phyloP scores from a whole-genome alignment of 192 early-diverging fungal genomes.

The Dissophora ornata region DNA sequence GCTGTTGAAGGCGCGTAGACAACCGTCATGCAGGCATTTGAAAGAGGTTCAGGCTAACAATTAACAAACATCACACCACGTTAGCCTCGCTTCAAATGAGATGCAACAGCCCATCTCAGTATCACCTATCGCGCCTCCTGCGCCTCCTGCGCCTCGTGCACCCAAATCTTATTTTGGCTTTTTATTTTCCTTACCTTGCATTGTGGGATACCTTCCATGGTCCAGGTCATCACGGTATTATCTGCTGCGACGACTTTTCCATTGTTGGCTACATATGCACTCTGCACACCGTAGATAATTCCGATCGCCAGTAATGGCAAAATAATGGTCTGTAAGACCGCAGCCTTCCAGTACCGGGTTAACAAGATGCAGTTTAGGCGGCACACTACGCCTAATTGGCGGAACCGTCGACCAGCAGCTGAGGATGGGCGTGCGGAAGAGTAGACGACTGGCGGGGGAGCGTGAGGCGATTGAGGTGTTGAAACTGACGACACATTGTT shows the following conservation, averaged over 20 bases:
- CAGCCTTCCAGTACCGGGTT: conserved; percentile 39
- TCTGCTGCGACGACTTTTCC: conserved; percentile 15
- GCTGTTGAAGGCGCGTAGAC: conserved; percentile 30
- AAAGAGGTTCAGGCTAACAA: conserved; percentile 30
- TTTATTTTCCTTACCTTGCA: conserved; percentile 32
- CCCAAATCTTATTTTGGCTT: too few relatives aligned
- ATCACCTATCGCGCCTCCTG: too few relatives aligned
- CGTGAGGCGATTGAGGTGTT: background rate
- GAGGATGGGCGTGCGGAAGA: conserved; percentile 32
- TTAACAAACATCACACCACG: background rate
- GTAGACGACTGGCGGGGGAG: conserved; percentile 18
- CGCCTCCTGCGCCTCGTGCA: too few relatives aligned
- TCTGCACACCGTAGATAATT: conserved; percentile 23
- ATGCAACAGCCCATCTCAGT: too few relatives aligned
- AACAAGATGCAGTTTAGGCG: conserved; percentile 33
- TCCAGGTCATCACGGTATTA: conserved; percentile 22
- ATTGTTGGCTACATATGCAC: conserved; percentile 11
- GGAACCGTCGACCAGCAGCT: conserved; percentile 10
- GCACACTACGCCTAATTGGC: conserved; percentile 35
- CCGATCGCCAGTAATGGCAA: conserved; percentile 34
- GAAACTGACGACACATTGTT: background rate
- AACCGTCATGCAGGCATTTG: conserved; percentile 45
- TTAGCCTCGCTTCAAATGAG: too few relatives aligned
- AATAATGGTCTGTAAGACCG: conserved; percentile 26
- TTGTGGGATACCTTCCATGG: conserved; percentile 40